Conservation (phyloP, 2,329 filamentous ascomycete genomes). For the Hymenoscyphus fructigenus region DNA sequence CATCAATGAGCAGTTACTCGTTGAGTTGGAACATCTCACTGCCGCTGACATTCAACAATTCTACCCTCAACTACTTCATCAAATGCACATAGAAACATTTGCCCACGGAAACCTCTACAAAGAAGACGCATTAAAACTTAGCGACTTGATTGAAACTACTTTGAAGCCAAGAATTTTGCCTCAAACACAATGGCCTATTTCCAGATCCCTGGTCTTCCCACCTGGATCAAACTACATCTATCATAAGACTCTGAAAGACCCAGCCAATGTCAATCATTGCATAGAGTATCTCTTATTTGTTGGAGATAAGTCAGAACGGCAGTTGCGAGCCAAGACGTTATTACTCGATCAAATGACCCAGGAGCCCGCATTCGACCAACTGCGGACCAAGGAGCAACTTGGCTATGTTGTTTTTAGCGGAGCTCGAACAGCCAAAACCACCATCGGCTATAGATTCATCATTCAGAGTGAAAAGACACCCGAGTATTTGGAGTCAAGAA, state of each 20-base stretch:
- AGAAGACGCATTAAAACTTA: constrained; percentile 84
- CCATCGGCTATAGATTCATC: constrained; percentile 81
- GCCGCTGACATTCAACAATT: constrained; percentile 74
- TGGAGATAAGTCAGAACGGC: constrained; percentile 67
- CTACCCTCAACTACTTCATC: constrained; percentile 75
- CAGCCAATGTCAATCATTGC: constrained; percentile 85
- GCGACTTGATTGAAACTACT: constrained; percentile 75
- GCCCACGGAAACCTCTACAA: constrained; percentile 93
- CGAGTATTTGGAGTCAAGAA: constrained; percentile 80
- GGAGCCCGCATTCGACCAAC: constrained; percentile 90
- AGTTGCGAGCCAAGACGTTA: constrained; percentile 71
- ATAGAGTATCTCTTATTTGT: constrained; percentile 76
- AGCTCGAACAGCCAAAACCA: constrained; percentile 68
- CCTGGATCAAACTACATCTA: constrained; percentile 82
- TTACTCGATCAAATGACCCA: constrained; percentile 88
- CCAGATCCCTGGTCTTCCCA: constrained; percentile 74
- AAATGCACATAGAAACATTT: constrained; percentile 84
- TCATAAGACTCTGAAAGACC: constrained; percentile 76
- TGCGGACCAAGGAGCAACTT: constrained; percentile 95
- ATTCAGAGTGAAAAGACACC: constrained; percentile 90
- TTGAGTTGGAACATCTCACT: constrained; percentile 73
- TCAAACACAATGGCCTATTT: constrained; percentile 74
- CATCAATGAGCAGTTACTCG: constrained; percentile 75
- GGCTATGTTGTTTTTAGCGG: constrained; percentile 95
- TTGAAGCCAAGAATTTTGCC: constrained; percentile 74